Evolutionary conservation across 495 filamentous ascomycete genomes (phyloP).

Genomic region (Aspergillus bridgeri): DNA sequence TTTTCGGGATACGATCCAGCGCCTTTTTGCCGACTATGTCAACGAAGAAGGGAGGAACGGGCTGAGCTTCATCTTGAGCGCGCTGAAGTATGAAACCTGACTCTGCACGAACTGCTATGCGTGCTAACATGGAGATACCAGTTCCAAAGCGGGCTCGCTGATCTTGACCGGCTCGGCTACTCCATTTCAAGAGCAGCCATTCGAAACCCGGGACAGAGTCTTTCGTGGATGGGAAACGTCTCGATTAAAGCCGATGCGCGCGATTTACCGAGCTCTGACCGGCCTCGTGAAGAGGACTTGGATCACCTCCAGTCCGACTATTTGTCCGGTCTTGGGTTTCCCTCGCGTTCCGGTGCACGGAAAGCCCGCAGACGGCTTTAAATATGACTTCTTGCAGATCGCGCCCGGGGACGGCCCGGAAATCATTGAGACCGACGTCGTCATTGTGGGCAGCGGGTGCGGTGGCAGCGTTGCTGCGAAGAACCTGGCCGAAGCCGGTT

Average conservation of each 20-base stretch:
- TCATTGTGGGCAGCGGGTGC: constrained; percentile 83
- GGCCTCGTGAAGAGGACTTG: constrained; percentile 55
- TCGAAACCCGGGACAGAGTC: constrained; percentile 57
- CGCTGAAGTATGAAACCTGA: constrained; percentile 48
- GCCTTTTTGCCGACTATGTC: constrained; percentile 40
- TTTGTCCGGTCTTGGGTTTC: constrained; percentile 57
- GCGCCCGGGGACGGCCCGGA: constrained; percentile 43
- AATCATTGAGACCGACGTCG: constrained; percentile 72
- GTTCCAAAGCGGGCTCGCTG: constrained; percentile 65
- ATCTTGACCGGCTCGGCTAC: constrained; percentile 62
- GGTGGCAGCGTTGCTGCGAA: constrained; percentile 83
- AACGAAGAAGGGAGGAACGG: constrained; percentile 48
- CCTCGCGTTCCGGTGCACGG: constrained; percentile 60
- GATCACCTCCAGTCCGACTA: constrained; percentile 55
- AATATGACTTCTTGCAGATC: constrained; percentile 53
- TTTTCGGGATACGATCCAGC: constrained; percentile 44
- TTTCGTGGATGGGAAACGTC: constrained; percentile 57
- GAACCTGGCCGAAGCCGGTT: constrained; percentile 70
- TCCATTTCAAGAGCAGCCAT: constrained; percentile 59
- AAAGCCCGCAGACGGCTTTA: constrained; percentile 51
- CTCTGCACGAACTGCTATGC: background rate
- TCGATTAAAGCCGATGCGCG: constrained; percentile 54
- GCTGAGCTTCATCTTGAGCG: constrained; percentile 47
- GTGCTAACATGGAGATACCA: constrained; percentile 27
- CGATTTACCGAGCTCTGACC: constrained; percentile 53